These are phyloP conservation scores for Berkeleyomyces rouxiae DNA, from an alignment of 2,329 filamentous ascomycete genomes.

Conservation along the genomic window DNA sequence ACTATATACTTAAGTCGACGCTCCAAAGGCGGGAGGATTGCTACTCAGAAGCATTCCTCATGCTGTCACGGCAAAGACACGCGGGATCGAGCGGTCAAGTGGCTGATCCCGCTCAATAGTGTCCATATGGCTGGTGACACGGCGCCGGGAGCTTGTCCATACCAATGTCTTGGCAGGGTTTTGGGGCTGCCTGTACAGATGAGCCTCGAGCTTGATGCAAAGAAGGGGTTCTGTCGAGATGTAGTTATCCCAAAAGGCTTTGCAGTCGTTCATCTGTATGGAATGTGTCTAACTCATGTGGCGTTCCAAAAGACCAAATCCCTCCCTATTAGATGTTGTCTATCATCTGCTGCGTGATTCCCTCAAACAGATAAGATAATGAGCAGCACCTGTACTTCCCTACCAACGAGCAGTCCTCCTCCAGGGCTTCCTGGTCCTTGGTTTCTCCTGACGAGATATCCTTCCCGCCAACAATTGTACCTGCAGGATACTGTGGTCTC, in stretches of 20 bases:
- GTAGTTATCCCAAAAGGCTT: not conserved
- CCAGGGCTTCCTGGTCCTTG: slow-evolving; percentile 11
- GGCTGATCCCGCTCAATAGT: not conserved
- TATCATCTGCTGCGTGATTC: slow-evolving; percentile 36
- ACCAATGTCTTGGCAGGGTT: not conserved
- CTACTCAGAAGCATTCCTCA: not conserved
- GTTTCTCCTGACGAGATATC: slow-evolving; percentile 26
- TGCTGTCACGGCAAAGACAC: not conserved
- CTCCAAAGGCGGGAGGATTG: not conserved
- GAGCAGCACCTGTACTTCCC: slow-evolving; percentile 61
- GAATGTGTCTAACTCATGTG: not conserved
- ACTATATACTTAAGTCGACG: not conserved
- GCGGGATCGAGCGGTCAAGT: not conserved
- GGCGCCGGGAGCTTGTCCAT: not conserved
- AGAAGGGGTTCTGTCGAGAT: not conserved
- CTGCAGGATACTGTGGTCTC: slow-evolving; percentile 50
- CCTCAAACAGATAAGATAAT: slow-evolving; percentile 49
- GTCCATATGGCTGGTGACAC: not conserved
- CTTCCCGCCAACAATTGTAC: slow-evolving; percentile 43
- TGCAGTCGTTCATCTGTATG: not conserved
- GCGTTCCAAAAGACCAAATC: not conserved
- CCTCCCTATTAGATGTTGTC: slow-evolving; percentile 15
- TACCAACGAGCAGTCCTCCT: slow-evolving; percentile 31
- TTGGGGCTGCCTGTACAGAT: not conserved
- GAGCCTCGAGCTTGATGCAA: not conserved